Evolutionary conservation across 176 grass and related monocot genomes (phyloP).

Genomic region (Eleusine indica): DNA sequence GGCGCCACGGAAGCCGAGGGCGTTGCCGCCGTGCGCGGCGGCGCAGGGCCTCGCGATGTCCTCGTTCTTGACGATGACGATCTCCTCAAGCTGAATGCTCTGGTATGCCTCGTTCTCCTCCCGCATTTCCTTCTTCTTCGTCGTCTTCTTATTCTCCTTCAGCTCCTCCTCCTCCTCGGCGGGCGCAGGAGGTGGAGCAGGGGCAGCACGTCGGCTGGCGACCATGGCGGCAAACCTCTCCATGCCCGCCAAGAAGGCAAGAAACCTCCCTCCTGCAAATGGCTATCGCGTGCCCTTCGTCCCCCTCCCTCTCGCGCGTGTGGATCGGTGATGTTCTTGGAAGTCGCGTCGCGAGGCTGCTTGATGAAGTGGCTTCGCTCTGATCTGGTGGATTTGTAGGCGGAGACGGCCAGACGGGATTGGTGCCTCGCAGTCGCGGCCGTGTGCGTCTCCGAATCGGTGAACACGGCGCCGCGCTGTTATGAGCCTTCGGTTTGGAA

Average conservation of each 20-base stretch:
- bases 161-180: not conserved
- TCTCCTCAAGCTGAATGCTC: slow-evolving; percentile 54
- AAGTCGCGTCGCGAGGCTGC: not conserved
- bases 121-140: not conserved
- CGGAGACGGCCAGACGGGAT: too few species aligned
- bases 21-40: slow-evolving; percentile 12
- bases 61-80: slow-evolving; percentile 57
- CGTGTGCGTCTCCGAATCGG: too few species aligned
- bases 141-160: not conserved
- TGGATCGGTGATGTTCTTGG: not conserved
- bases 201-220: not conserved
- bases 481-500: not conserved
- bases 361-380: not conserved
- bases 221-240: slow-evolving; percentile 52
- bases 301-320: not conserved
- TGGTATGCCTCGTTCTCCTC: slow-evolving; percentile 1
- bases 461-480: too few species aligned
- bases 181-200: not conserved
- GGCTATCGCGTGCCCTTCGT: not conserved
- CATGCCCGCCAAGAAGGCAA: not conserved
- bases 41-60: not conserved
- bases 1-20: not conserved
- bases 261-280: not conserved
- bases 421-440: not conserved
- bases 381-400: not conserved